Evolutionary conservation across 805 yeast species (phyloP).

Genomic region (Kodamaea fukazawae): DNA sequence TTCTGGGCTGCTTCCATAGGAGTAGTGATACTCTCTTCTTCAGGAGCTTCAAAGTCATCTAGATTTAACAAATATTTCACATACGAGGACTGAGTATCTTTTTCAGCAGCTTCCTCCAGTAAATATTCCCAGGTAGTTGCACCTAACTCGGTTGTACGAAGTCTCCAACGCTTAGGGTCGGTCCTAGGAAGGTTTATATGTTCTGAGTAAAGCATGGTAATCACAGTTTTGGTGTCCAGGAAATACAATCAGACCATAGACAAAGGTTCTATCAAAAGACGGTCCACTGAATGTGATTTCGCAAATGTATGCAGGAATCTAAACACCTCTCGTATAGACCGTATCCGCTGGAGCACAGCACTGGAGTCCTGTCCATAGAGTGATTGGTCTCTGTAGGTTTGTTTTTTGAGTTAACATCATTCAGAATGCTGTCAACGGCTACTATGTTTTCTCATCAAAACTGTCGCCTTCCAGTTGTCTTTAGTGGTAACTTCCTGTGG

Average conservation of each 20-base stretch:
- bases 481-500: too few species aligned
- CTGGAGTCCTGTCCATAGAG: too few species aligned
- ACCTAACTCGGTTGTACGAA: constrained; percentile 68
- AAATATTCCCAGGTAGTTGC: constrained; percentile 78
- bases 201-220: constrained; percentile 59
- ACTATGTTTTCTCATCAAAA: too few species aligned
- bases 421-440: too few species aligned
- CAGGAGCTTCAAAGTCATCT: constrained; percentile 36
- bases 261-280: not conserved
- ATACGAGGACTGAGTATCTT: constrained; percentile 51
- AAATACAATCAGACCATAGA: not conserved
- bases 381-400: too few species aligned
- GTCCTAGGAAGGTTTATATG: constrained; percentile 61
- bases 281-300: too few species aligned
- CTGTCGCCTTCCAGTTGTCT: too few species aligned
- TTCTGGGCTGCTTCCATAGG: constrained; percentile 64
- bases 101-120: constrained; percentile 31
- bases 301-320: too few species aligned
- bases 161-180: constrained; percentile 72
- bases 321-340: too few species aligned
- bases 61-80: constrained; percentile 55
- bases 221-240: not conserved
- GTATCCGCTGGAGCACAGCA: too few species aligned
- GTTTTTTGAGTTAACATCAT: too few species aligned
- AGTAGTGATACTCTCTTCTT: constrained; percentile 34